These are phyloP conservation scores for Fusarium sp. DNA, from an alignment of 2,329 filamentous ascomycete genomes.

Conservation along the genomic window DNA sequence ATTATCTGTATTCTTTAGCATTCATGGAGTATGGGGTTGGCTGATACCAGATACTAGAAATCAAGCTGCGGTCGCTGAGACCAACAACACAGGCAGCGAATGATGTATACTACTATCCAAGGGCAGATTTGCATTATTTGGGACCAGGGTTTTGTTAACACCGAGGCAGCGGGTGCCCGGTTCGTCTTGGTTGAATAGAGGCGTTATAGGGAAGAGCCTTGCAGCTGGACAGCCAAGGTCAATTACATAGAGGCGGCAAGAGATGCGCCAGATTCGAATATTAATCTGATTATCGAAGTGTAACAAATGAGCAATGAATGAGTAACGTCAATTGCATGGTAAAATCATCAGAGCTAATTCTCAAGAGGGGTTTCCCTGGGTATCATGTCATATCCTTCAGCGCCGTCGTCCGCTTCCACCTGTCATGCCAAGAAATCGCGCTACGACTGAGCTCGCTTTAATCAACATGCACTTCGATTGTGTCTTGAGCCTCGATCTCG, in stretches of 20 bases:
- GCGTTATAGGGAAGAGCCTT: constrained; percentile 15
- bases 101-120: constrained; percentile 18
- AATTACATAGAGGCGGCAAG: constrained; percentile 14
- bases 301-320: neutral
- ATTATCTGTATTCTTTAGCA: constrained; percentile 26
- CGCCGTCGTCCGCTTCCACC: constrained; percentile 5
- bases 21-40: constrained; percentile 31
- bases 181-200: constrained; percentile 29
- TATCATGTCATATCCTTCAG: constrained; percentile 45
- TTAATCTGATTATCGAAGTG: constrained; percentile 4
- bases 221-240: constrained; percentile 13
- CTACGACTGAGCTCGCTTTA: neutral
- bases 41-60: constrained; percentile 16
- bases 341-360: constrained; percentile 5
- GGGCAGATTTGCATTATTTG: constrained; percentile 7
- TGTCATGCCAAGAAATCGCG: neutral
- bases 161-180: constrained; percentile 16
- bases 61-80: constrained; percentile 11
- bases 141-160: constrained; percentile 9
- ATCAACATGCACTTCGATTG: constrained; percentile 72
- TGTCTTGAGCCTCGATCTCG: constrained; percentile 80
- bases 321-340: neutral
- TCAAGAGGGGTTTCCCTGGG: constrained; percentile 39
- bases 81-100: constrained; percentile 9
- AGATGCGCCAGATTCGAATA: constrained; percentile 12